Base-by-base conservation (phyloP, 345 rosid species). In the Cardamine chenopodiifolia region DNA sequence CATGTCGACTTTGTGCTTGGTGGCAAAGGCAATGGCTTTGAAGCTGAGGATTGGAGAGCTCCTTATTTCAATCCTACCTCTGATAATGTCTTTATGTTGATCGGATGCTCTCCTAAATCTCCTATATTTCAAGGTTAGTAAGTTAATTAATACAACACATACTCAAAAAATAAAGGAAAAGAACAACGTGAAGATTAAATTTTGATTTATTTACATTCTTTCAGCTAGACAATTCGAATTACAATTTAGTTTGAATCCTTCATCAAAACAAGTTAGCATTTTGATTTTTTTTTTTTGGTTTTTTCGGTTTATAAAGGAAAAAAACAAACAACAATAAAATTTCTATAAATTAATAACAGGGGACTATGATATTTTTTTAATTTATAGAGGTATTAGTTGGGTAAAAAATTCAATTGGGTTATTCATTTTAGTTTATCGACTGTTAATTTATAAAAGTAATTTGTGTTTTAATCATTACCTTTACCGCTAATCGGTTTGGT, bases 41-140 rank as follows among this genome's bases (percentile, higher is more conserved):
- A 80, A 3, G 80, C 91, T 35, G 97, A 92, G 70, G 81, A 84
- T 1, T 89, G 97, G 97, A 85, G 97, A 58, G 67, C 81, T 2
- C 84, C 93, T 15, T 95, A 88, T 73, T 84, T 95, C 78, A 79
- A 72, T 54, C 96, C 97, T 4, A 82, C 85, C 20, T 47, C 92
- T 1, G 89, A 95, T 61, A 95, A 90, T 35, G 97, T 87, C 62
- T 95, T 92, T 86, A 83, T 92, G 92, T 83, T 92, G 18, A 86
- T 95, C 3, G 91, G 97, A 13, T 95, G 97, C 78, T 90, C 93
- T 3, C 79, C 96, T 13, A 58, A 74, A 57, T 94, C 98, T 5
- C 93, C 97, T 1, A 87, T 90, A 60, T 92, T 92, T 85, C 89
- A 87, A 58, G 82, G 82, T 72, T 54, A 60, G 73, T 22, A 45